Percentiles rank a stretch among this genome's conserved stretches.
Evolutionary conservation across 345 rosid species (phyloP).

Genomic region (Garcia nutans): DNA sequence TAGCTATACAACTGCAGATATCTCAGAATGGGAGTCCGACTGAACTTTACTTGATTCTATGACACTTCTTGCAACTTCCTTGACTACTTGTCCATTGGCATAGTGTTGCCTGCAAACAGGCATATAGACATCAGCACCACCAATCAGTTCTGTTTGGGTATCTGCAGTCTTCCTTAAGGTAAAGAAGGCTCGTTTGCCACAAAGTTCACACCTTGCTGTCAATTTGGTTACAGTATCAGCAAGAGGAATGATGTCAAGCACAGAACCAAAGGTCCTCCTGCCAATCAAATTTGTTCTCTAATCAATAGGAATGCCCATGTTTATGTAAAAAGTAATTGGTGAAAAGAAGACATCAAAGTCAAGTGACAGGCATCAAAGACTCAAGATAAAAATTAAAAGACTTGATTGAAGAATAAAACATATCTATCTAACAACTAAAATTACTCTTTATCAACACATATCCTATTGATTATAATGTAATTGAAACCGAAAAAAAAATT

Average conservation of each 20-base stretch:
- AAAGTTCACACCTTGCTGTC: conserved; percentile 77
- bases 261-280: conserved; percentile 85
- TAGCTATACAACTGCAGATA: conserved; percentile 19
- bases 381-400: neutral
- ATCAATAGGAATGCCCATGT: neutral
- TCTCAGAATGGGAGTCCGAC: conserved; percentile 27
- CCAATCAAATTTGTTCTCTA: conserved; percentile 9
- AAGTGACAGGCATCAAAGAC: neutral
- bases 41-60: conserved; percentile 32
- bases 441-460: neutral
- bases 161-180: conserved; percentile 68
- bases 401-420: neutral
- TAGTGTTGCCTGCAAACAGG: conserved; percentile 27
- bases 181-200: conserved; percentile 77
- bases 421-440: neutral
- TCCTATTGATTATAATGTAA: no score
- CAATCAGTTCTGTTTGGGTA: conserved; percentile 65
- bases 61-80: conserved; percentile 35
- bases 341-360: neutral
- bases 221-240: conserved; percentile 68
- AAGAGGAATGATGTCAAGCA: conserved; percentile 74
- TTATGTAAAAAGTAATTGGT: no score
- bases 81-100: conserved; percentile 44
- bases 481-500: no score
- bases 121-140: conserved; percentile 82